Conservation (phyloP, 169 alveolate species). For the Eimeria sp. region DNA sequence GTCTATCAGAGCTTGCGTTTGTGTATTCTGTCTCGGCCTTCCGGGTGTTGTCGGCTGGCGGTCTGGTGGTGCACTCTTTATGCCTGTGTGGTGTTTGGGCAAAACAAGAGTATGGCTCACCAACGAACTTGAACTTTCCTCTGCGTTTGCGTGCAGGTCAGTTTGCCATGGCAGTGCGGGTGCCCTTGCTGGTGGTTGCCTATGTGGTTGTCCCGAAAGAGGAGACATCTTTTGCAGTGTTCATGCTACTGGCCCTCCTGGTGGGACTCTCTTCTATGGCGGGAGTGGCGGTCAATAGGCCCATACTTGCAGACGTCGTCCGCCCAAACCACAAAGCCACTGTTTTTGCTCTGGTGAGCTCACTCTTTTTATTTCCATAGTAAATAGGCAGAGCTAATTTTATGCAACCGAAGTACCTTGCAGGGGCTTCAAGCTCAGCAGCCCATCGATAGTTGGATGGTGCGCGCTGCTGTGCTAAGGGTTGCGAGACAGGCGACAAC, state of each 20-base stretch:
- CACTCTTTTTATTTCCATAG: background rate
- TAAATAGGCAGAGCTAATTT: background rate
- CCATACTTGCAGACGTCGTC: constrained; percentile 94
- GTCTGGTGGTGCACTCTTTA: background rate
- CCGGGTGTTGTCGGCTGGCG: background rate
- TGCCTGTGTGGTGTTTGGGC: background rate
- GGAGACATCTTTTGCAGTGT: constrained; percentile 83
- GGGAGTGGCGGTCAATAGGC: constrained; percentile 94
- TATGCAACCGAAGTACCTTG: background rate
- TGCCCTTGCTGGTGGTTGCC: constrained; percentile 88
- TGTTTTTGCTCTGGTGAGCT: constrained; percentile 90
- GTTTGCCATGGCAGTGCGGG: constrained; percentile 87
- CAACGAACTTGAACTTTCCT: background rate
- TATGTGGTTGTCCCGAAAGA: constrained; percentile 87
- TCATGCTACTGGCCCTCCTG: constrained; percentile 86
- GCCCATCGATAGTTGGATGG: background rate
- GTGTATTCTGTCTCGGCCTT: background rate
- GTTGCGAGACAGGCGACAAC: no score
- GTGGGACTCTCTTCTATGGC: constrained; percentile 95
- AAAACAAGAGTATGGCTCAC: background rate
- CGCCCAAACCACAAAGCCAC: constrained; percentile 94
- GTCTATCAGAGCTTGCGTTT: background rate
- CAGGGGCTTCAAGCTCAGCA: background rate
- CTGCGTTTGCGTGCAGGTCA: constrained; percentile 78
- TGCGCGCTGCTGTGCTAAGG: no score